These are phyloP conservation scores for Coniochaeta sp. DNA, from an alignment of 2,329 filamentous ascomycete genomes.

Conservation along the genomic window DNA sequence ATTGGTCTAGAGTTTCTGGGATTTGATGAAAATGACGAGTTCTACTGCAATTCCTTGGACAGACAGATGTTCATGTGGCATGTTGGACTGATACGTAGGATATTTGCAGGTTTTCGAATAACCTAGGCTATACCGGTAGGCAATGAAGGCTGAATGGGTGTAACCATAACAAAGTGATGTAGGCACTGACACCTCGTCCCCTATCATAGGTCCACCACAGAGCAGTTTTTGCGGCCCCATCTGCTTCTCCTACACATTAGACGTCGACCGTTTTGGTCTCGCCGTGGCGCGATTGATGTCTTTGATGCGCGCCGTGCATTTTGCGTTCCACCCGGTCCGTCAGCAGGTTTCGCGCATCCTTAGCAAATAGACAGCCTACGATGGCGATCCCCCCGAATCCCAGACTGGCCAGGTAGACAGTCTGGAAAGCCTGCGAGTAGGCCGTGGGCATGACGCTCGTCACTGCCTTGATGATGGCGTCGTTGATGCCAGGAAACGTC, in stretches of 20 bases:
- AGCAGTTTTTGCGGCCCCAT: neutral
- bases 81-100: no score
- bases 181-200: no score
- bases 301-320: neutral
- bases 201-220: no score
- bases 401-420: constrained; percentile 30
- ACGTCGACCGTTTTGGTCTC: neutral
- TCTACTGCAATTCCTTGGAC: no score
- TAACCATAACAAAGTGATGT: no score
- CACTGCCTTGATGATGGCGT: constrained; percentile 22
- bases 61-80: no score
- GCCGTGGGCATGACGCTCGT: constrained; percentile 23
- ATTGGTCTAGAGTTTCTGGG: no score
- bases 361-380: constrained; percentile 24
- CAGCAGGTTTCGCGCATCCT: constrained; percentile 24
- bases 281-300: neutral
- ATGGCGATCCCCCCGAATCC: constrained; percentile 30
- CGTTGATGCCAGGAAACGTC: constrained; percentile 21
- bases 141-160: no score
- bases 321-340: constrained; percentile 9
- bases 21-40: no score
- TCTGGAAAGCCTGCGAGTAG: constrained; percentile 29
- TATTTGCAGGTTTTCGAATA: no score
- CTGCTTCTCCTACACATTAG: neutral
- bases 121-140: no score